Evolutionary conservation across 345 rosid genomes (phyloP).

Genomic region (Moricandia arvensis): DNA sequence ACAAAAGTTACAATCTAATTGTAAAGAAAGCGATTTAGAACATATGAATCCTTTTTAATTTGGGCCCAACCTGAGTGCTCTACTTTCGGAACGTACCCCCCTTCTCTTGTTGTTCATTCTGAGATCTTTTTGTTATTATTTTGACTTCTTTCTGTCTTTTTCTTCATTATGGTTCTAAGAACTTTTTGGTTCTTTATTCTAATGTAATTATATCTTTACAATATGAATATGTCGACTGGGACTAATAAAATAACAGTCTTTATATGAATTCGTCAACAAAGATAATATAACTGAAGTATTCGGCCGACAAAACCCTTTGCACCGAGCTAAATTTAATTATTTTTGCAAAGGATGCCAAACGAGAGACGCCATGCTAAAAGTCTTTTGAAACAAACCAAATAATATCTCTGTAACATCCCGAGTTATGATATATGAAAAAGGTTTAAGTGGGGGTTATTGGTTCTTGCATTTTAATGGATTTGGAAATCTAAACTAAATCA

Average conservation of each 20-base stretch:
- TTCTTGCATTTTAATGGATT: too few relatives aligned
- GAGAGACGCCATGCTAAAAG: neutral
- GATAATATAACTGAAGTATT: neutral
- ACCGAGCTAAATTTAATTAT: neutral
- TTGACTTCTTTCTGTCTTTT: conserved; percentile 23
- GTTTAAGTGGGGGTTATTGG: too few relatives aligned
- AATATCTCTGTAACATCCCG: too few relatives aligned
- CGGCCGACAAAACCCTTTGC: neutral
- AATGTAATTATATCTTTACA: conserved; percentile 22
- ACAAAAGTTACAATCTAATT: conserved; percentile 7
- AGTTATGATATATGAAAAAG: too few relatives aligned
- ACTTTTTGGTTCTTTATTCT: neutral
- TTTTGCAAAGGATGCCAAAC: neutral
- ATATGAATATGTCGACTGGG: conserved; percentile 20
- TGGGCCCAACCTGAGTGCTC: conserved; percentile 16
- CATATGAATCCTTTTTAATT: neutral
- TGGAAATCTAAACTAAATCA: too few relatives aligned
- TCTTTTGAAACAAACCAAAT: neutral
- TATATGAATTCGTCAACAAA: too few relatives aligned
- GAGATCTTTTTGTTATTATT: neutral
- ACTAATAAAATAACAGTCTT: conserved; percentile 19
- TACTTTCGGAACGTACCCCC: conserved; percentile 20
- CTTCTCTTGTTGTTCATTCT: conserved; percentile 5
- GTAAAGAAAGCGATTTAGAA: conserved; percentile 31
- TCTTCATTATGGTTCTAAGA: conserved; percentile 28